Base-by-base conservation (phyloP, 805 yeast genomes). In the Tetrapisispora fleetii region DNA sequence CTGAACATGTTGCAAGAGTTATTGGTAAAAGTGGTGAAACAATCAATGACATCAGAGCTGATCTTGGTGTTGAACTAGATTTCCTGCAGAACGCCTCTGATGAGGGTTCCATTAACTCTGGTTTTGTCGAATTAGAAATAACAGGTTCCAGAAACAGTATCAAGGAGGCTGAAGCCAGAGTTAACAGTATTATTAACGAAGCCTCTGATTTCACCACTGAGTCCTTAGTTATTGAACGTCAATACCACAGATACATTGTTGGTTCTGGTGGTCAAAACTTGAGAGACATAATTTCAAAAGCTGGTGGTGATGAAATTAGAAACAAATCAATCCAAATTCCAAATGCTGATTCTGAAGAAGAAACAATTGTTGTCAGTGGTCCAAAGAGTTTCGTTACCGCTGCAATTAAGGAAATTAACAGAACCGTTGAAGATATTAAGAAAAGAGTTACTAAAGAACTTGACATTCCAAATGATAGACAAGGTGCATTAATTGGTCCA, bases 1-100 rank as follows among this genome's bases (percentile, higher is more conserved):
- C 74, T 40, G 78, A 75, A 52, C 82, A 88, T n/a, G 76, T 91
- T 51, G 76, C 96, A 19, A 76, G 88, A 62, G 81, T 93, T 50
- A 89, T 93, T 63, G 99, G 99, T 59, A 88, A 85, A 60, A 74
- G 75, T 51, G 97, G 98, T 63, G 91, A 86, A 52, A 77, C 76
- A 46, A 83, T 93, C 59, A 85, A 81, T 53, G 86, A 84, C 60
- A 82, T 95, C 50, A 78, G 86, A 52, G 89, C 83, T 49, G 74
- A 68, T 46, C 65, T 67, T 45, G 74, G 73, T 45, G 78, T 81
- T 45, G 82, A 81, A 54, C 73, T 79, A 64, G 70, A 70, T 44
- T 69, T 73, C 50, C 52, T 61, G 45, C 66, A 63, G 48, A 66
- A 62, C 49, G 64, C 64, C 33, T 74, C 71, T 22, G 72, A 71